Percentiles rank a stretch among this genome's conserved stretches.
Evolutionary conservation across 23 red algal genomes (phyloP).

Genomic region (Porphyridium purpureum): DNA sequence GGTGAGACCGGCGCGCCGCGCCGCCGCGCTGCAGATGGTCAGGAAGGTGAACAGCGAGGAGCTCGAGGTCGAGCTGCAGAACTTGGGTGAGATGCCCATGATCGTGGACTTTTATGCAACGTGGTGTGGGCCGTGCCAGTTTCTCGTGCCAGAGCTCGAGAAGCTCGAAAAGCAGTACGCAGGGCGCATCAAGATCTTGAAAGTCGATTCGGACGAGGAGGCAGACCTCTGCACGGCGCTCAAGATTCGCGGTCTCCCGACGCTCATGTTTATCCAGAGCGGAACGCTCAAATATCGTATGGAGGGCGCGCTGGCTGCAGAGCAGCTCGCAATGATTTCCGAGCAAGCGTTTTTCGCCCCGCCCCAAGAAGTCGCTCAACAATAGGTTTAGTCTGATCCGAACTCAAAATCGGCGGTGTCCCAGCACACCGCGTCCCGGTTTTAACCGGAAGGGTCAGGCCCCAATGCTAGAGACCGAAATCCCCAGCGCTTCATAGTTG

Average conservation of each 20-base stretch:
- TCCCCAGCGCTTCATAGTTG: too few relatives aligned
- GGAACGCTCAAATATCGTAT: slow-evolving; percentile 45
- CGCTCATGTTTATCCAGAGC: slow-evolving; percentile 52
- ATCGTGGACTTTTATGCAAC: slow-evolving; percentile 9
- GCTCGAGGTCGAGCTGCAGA: slow-evolving; percentile 6
- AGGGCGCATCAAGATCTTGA: slow-evolving; percentile 38
- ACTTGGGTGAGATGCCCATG: neutral
- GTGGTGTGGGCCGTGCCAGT: slow-evolving; percentile 52
- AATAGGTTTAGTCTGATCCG: too few relatives aligned
- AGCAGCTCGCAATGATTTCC: slow-evolving; percentile 25
- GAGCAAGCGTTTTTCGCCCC: slow-evolving; percentile 36
- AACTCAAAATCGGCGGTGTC: too few relatives aligned
- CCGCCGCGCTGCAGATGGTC: neutral
- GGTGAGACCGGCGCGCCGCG: neutral
- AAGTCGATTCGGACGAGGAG: slow-evolving; percentile 40
- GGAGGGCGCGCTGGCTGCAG: slow-evolving; percentile 42
- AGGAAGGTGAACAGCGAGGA: neutral
- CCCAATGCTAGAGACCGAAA: too few relatives aligned
- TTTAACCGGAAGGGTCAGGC: too few relatives aligned
- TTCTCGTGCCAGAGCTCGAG: slow-evolving; percentile 46
- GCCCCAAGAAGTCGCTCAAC: too few relatives aligned
- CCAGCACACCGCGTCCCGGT: too few relatives aligned
- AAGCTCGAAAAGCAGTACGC: slow-evolving; percentile 32
- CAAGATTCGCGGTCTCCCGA: slow-evolving; percentile 23
- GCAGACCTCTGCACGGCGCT: slow-evolving; percentile 29